Percentiles rank a stretch among this genome's conserved stretches.
Conservation (phyloP, 176 grass and related monocot species). For the Phoenix dactylifera region DNA sequence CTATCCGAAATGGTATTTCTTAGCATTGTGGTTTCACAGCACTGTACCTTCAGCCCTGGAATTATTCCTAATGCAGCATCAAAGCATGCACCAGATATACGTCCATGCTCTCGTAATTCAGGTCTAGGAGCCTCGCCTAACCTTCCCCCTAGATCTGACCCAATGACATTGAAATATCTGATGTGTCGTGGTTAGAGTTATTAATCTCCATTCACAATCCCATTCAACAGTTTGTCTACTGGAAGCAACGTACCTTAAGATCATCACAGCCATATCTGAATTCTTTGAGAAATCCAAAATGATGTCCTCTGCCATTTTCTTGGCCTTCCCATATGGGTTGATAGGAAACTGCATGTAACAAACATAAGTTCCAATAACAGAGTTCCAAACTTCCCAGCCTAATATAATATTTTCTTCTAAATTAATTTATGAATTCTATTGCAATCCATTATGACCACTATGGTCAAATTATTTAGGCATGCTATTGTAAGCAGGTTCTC, state of each 20-base stretch:
- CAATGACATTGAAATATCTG: slow-evolving; percentile 97
- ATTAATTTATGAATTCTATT: too few relatives aligned
- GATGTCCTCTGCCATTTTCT: slow-evolving; percentile 99
- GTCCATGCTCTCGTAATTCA: slow-evolving; percentile 76
- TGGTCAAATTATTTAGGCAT: too few relatives aligned
- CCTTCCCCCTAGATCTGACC: slow-evolving; percentile 73
- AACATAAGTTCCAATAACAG: background rate
- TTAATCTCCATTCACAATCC: too few relatives aligned
- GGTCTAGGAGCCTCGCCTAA: slow-evolving; percentile 91
- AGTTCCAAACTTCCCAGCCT: too few relatives aligned
- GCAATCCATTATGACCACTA: too few relatives aligned
- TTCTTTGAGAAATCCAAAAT: slow-evolving; percentile 89
- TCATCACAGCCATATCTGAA: slow-evolving; percentile 94
- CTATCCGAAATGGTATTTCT: background rate
- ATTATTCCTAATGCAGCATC: slow-evolving; percentile 69
- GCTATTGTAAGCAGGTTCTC: too few relatives aligned
- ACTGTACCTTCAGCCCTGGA: slow-evolving; percentile 58
- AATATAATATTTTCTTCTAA: too few relatives aligned
- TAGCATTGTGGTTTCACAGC: too few relatives aligned
- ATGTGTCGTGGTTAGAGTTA: background rate
- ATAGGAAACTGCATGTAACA: slow-evolving; percentile 55
- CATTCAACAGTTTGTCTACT: background rate
- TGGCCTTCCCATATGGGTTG: slow-evolving; percentile 94
- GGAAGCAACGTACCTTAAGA: slow-evolving; percentile 54
- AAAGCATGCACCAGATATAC: slow-evolving; percentile 89